phyloP scores from a whole-genome alignment of 768 basidiomycete genomes.

The Leucogyrophana mollusca region DNA sequence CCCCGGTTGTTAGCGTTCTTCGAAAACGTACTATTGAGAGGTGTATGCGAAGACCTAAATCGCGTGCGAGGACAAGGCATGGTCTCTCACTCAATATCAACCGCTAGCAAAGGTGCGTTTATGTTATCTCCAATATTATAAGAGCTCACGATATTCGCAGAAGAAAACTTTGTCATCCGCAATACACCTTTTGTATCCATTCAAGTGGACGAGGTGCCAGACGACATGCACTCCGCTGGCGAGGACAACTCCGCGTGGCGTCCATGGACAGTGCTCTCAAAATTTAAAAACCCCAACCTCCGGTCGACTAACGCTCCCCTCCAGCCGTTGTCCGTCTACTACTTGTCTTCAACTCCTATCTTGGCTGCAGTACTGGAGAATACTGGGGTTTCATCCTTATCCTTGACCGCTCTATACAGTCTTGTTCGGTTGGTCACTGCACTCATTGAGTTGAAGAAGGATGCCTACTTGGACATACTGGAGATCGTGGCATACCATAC shows the following conservation, averaged over 20 bases:
- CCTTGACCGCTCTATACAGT: slow-evolving; percentile 41
- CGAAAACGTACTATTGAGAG: slow-evolving; percentile 57
- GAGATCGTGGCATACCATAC: slow-evolving; percentile 71
- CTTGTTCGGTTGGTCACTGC: slow-evolving; percentile 54
- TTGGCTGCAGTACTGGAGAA: slow-evolving; percentile 61
- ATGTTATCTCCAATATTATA: not conserved
- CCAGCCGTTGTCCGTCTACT: slow-evolving; percentile 55
- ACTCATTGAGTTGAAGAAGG: slow-evolving; percentile 58
- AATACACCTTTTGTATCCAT: slow-evolving; percentile 52
- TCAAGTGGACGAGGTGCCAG: slow-evolving; percentile 51
- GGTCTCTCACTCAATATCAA: not conserved
- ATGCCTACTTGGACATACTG: slow-evolving; percentile 69
- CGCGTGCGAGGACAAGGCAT: slow-evolving; percentile 29
- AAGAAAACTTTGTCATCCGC: slow-evolving; percentile 9
- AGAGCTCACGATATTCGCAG: slow-evolving; percentile 3
- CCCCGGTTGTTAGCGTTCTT: slow-evolving; percentile 66
- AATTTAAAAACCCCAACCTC: slow-evolving; percentile 21
- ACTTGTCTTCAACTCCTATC: slow-evolving; percentile 62
- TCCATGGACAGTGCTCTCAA: slow-evolving; percentile 25
- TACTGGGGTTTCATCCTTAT: slow-evolving; percentile 38
- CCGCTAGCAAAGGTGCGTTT: slow-evolving; percentile 3
- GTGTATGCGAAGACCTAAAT: slow-evolving; percentile 48
- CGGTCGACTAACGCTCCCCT: slow-evolving; percentile 57
- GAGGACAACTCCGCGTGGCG: slow-evolving; percentile 17
- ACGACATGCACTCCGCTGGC: slow-evolving; percentile 10